Evolutionary conservation across 1,139 yeast species (phyloP).

Genomic region (Candida frijolesensis): DNA sequence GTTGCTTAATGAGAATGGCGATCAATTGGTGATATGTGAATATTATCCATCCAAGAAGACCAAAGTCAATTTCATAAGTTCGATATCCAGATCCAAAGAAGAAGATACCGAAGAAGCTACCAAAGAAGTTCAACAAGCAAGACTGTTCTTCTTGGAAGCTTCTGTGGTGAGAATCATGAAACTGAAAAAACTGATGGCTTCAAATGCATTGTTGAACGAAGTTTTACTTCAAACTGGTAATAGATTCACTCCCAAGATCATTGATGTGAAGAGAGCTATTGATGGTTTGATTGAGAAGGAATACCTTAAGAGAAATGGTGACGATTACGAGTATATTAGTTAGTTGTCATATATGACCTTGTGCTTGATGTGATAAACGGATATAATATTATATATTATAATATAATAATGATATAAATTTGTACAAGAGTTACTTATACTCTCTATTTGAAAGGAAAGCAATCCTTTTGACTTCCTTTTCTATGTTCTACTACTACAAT

Average conservation of each 20-base stretch:
- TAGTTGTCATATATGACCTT: slow-evolving; percentile 20
- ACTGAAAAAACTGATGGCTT: slow-evolving; percentile 79
- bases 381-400: background rate
- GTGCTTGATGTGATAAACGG: no score
- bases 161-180: slow-evolving; percentile 97
- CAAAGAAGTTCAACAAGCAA: slow-evolving; percentile 83
- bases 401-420: background rate
- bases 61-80: slow-evolving; percentile 82
- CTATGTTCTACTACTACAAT: background rate
- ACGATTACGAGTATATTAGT: slow-evolving; percentile 80
- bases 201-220: slow-evolving; percentile 81
- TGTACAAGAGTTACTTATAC: background rate
- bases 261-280: slow-evolving; percentile 85
- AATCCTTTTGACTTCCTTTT: background rate
- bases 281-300: slow-evolving; percentile 86
- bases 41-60: slow-evolving; percentile 87
- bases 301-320: slow-evolving; percentile 79
- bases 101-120: slow-evolving; percentile 76
- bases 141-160: slow-evolving; percentile 86
- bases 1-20: slow-evolving; percentile 41
- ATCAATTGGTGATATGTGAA: slow-evolving; percentile 72
- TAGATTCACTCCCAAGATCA: slow-evolving; percentile 81
- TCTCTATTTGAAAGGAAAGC: background rate
- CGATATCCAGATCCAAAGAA: slow-evolving; percentile 55
- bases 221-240: slow-evolving; percentile 84